Conservation (phyloP, 495 filamentous ascomycete species). For the Aspergillus haitiensis region DNA sequence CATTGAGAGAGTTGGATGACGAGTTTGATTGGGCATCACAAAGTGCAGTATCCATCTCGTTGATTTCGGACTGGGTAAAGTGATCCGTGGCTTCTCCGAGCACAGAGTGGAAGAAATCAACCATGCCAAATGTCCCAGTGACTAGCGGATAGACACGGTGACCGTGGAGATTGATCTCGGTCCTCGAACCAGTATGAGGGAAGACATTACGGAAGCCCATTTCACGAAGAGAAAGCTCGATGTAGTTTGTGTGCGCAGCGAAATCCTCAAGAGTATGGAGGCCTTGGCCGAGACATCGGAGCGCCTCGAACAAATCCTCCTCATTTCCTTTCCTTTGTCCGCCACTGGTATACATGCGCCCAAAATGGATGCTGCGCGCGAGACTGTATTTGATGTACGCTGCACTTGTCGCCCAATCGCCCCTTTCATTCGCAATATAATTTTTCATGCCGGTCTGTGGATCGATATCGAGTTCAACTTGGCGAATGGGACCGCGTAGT, state of each 20-base stretch:
- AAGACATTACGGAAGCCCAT: constrained; percentile 82
- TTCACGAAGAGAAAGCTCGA: constrained; percentile 82
- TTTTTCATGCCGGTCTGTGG: constrained; percentile 93
- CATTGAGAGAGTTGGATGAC: constrained; percentile 43
- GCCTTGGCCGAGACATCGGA: constrained; percentile 84
- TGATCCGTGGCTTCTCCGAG: constrained; percentile 93
- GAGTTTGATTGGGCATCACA: constrained; percentile 55
- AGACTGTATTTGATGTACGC: constrained; percentile 89
- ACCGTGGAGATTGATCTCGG: constrained; percentile 71
- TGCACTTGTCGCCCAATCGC: constrained; percentile 82
- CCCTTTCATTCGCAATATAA: constrained; percentile 90
- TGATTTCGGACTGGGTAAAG: constrained; percentile 92
- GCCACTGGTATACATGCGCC: constrained; percentile 79
- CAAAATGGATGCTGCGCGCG: constrained; percentile 81
- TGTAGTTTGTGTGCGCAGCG: constrained; percentile 92
- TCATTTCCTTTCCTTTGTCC: constrained; percentile 65
- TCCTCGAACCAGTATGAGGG: constrained; percentile 74
- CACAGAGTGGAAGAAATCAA: constrained; percentile 97
- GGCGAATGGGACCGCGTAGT: constrained; percentile 72
- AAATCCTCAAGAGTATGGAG: constrained; percentile 96
- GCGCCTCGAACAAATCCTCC: constrained; percentile 83
- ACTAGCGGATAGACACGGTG: constrained; percentile 81
- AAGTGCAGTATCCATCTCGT: constrained; percentile 80
- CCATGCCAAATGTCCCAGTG: constrained; percentile 87
- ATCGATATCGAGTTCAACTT: constrained; percentile 80